Evolutionary conservation across 176 grass and related monocot genomes (phyloP).

Genomic region (Ananas comosus): DNA sequence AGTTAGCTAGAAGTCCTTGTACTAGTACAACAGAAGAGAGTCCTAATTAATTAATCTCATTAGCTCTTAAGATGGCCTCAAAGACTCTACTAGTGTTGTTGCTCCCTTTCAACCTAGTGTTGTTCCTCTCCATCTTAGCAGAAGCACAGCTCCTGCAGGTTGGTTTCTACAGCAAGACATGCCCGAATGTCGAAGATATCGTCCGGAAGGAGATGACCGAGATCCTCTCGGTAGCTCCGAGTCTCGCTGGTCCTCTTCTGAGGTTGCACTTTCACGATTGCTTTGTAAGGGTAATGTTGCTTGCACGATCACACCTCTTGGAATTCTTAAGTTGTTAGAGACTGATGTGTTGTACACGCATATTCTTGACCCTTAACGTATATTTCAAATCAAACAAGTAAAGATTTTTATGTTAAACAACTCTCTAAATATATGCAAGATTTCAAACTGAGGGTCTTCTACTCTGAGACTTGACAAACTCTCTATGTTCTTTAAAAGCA

Average conservation of each 20-base stretch:
- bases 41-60: not conserved
- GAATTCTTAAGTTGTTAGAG: conserved; percentile 7
- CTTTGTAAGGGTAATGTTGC: conserved; percentile 50
- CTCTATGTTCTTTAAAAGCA: too few relatives aligned
- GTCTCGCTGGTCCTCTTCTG: conserved; percentile 49
- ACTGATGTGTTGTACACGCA: not conserved
- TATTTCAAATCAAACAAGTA: too few relatives aligned
- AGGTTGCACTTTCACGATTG: conserved; percentile 69
- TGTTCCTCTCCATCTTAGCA: conserved; percentile 13
- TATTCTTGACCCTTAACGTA: too few relatives aligned
- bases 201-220: conserved; percentile 50
- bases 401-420: too few relatives aligned
- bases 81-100: not conserved
- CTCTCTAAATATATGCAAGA: too few relatives aligned
- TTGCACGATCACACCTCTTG: not conserved
- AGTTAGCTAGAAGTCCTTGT: not conserved
- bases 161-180: conserved; percentile 56
- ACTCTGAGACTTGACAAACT: too few relatives aligned
- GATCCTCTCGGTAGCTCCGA: conserved; percentile 25
- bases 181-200: conserved; percentile 45
- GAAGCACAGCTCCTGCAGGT: conserved; percentile 29
- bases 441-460: too few relatives aligned
- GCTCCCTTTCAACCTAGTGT: not conserved
- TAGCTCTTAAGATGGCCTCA: conserved; percentile 10
- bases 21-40: not conserved